These are phyloP conservation scores for Penicillium griseofulvum DNA, from an alignment of 2,329 filamentous ascomycete species.

Conservation along the genomic window DNA sequence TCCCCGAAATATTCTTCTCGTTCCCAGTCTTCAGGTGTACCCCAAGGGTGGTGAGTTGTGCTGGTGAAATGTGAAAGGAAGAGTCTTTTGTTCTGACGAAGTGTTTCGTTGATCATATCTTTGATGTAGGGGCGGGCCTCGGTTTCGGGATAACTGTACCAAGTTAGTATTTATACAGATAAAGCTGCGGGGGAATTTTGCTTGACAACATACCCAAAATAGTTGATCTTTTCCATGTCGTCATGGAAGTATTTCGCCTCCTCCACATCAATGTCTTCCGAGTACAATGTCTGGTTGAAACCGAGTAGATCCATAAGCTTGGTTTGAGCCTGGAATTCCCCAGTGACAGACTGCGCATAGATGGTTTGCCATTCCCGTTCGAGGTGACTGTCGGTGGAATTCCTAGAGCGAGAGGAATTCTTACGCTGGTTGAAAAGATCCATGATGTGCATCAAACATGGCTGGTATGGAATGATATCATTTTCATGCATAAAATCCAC, in stretches of 20 bases:
- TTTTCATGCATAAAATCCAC: constrained; percentile 31
- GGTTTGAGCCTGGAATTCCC: constrained; percentile 27
- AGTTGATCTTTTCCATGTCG: constrained; percentile 37
- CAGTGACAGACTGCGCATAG: constrained; percentile 32
- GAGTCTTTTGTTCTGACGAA: constrained; percentile 25
- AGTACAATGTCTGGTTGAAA: constrained; percentile 31
- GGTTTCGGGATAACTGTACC: constrained; percentile 35
- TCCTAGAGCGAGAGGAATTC: background rate
- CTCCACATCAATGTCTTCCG: constrained; percentile 27
- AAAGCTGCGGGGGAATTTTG: background rate
- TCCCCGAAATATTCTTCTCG: constrained; percentile 5
- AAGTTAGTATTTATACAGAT: background rate
- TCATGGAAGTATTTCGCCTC: constrained; percentile 34
- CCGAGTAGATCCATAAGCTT: constrained; percentile 36
- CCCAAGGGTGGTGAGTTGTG: constrained; percentile 45
- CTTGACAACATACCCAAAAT: constrained; percentile 39
- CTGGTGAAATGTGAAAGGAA: constrained; percentile 36
- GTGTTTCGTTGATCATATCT: constrained; percentile 36
- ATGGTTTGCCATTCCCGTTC: constrained; percentile 28
- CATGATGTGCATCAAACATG: constrained; percentile 32
- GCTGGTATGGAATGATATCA: constrained; percentile 30
- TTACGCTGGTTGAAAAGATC: constrained; percentile 30
- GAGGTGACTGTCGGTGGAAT: constrained; percentile 10
- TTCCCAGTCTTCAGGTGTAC: constrained; percentile 13
- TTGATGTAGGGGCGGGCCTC: constrained; percentile 39